Evolutionary conservation across 306 rosid genomes (phyloP).

Genomic region (Sechiopsis laciniata): DNA sequence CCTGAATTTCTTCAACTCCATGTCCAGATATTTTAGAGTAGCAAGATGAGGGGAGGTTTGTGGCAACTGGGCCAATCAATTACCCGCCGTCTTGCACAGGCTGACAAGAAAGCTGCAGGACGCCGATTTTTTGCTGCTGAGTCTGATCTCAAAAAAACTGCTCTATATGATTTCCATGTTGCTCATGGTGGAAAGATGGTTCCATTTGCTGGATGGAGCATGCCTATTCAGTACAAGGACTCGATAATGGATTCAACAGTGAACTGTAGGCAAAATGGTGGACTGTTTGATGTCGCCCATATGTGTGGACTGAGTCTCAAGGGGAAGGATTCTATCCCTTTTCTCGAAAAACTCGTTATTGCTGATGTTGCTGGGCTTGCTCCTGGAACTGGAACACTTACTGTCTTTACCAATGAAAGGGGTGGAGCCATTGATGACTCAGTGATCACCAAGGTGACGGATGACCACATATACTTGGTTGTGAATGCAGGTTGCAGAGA

Average conservation of each 20-base stretch:
- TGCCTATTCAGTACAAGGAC: slow-evolving; percentile 96
- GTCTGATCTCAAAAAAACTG: slow-evolving; percentile 80
- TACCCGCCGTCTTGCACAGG: slow-evolving; percentile 67
- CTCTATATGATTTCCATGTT: slow-evolving; percentile 72
- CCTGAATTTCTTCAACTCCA: too few species aligned
- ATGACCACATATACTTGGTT: slow-evolving; percentile 75
- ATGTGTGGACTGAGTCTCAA: slow-evolving; percentile 95
- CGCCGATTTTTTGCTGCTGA: slow-evolving; percentile 56
- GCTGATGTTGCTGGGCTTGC: slow-evolving; percentile 84
- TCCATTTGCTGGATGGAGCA: slow-evolving; percentile 97
- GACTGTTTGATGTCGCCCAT: slow-evolving; percentile 83
- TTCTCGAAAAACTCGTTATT: slow-evolving; percentile 79
- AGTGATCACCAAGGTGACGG: slow-evolving; percentile 74
- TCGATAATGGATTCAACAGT: slow-evolving; percentile 86
- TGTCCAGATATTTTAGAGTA: slow-evolving; percentile 11
- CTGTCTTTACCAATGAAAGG: slow-evolving; percentile 89
- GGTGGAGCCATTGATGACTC: slow-evolving; percentile 97
- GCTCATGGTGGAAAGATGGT: slow-evolving; percentile 94
- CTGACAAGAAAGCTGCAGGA: slow-evolving; percentile 71
- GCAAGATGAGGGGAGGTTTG: slow-evolving; percentile 61
- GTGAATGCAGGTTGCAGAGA: slow-evolving; percentile 96
- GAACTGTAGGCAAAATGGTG: slow-evolving; percentile 75
- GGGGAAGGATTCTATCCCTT: slow-evolving; percentile 62
- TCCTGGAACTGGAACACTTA: slow-evolving; percentile 70
- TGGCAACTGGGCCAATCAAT: slow-evolving; percentile 86